Conservation (phyloP, 805 yeast species). For the Yarrowia sp. region DNA sequence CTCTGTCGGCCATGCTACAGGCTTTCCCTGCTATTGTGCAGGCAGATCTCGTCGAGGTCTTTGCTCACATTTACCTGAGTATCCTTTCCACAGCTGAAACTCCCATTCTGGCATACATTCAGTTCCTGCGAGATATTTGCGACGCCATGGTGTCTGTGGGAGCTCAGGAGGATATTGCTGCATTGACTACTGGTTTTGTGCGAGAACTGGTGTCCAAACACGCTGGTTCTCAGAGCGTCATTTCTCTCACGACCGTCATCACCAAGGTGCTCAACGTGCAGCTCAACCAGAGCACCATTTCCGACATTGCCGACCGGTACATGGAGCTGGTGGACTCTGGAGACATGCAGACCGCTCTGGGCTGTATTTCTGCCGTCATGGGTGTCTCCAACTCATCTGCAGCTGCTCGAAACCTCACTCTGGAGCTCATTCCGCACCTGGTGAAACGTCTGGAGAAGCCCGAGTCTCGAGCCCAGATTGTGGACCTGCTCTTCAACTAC, state of each 20-base stretch:
- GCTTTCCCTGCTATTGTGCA: slow-evolving; percentile 72
- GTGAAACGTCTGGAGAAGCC: slow-evolving; percentile 16
- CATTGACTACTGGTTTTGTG: slow-evolving; percentile 11
- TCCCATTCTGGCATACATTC: slow-evolving; percentile 34
- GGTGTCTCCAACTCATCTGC: slow-evolving; percentile 18
- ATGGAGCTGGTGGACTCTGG: slow-evolving; percentile 22
- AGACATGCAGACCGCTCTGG: slow-evolving; percentile 26
- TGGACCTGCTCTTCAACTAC: slow-evolving; percentile 24
- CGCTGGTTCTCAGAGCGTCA: slow-evolving; percentile 19
- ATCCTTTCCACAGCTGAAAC: slow-evolving; percentile 16
- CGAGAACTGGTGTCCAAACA: slow-evolving; percentile 24
- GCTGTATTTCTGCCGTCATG: slow-evolving; percentile 34
- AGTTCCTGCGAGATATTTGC: slow-evolving; percentile 28
- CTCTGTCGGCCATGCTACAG: slow-evolving; percentile 67
- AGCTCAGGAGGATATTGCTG: slow-evolving; percentile 14
- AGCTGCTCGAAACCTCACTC: slow-evolving; percentile 15
- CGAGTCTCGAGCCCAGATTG: slow-evolving; percentile 15
- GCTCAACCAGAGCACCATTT: slow-evolving; percentile 3
- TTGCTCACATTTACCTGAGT: slow-evolving; percentile 23
- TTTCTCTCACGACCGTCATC: slow-evolving; percentile 33
- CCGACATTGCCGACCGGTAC: slow-evolving; percentile 23
- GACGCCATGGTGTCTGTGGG: slow-evolving; percentile 25
- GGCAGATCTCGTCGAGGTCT: slow-evolving; percentile 58
- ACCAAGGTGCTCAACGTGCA: slow-evolving; percentile 26
- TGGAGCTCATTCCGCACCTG: slow-evolving; percentile 25